These are phyloP conservation scores for Fusarium fracticaudum DNA, from an alignment of 2,329 filamentous ascomycete genomes.

Conservation along the genomic window DNA sequence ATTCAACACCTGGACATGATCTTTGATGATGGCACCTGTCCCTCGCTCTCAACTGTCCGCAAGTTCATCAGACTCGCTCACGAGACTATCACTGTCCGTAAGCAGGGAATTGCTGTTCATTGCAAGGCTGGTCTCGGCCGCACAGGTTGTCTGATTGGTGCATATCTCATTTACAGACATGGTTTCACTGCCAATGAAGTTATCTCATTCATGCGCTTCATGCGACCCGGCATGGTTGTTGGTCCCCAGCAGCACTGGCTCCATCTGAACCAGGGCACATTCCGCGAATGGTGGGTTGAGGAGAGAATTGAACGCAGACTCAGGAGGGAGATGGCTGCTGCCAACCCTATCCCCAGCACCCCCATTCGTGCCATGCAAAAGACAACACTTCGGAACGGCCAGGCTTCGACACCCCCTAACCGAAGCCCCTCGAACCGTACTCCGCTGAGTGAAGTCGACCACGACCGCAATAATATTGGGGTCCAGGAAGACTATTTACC, in stretches of 20 bases:
- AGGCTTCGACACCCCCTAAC: conserved; percentile 86
- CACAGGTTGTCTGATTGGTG: conserved; percentile 95
- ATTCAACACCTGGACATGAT: conserved; percentile 99
- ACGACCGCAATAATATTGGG: conserved; percentile 74
- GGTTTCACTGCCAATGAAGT: conserved; percentile 98
- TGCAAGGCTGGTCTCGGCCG: conserved; percentile 97
- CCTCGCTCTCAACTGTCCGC: conserved; percentile 85
- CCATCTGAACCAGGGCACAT: conserved; percentile 93
- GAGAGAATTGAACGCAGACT: conserved; percentile 80
- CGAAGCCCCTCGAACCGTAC: conserved; percentile 78
- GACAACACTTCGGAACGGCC: conserved; percentile 67
- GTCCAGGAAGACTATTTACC: conserved; percentile 92
- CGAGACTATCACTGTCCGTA: conserved; percentile 89
- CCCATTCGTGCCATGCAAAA: conserved; percentile 71
- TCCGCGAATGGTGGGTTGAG: conserved; percentile 99
- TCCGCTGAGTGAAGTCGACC: conserved; percentile 92
- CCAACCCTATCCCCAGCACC: conserved; percentile 64
- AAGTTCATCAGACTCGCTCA: conserved; percentile 96
- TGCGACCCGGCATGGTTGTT: conserved; percentile 98
- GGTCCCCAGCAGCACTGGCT: conserved; percentile 99
- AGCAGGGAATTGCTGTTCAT: conserved; percentile 95
- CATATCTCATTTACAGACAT: conserved; percentile 96
- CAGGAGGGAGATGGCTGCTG: conserved; percentile 65
- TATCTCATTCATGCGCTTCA: conserved; percentile 98
- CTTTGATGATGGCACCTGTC: conserved; percentile 97